Conservation (phyloP, 768 basidiomycete species). For the Artomyces pyxidatus region DNA sequence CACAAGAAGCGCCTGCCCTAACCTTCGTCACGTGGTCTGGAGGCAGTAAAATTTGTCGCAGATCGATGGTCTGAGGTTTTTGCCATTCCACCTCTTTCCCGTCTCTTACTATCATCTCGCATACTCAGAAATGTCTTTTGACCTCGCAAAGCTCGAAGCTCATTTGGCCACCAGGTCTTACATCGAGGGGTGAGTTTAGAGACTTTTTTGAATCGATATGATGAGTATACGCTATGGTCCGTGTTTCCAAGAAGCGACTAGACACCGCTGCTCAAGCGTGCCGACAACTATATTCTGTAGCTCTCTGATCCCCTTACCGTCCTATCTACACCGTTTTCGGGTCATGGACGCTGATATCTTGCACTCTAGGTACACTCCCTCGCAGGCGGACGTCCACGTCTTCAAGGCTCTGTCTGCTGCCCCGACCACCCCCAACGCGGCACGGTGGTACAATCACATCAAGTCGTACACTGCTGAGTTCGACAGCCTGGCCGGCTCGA, state of each 20-base stretch:
- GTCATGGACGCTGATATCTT: constrained; percentile 10
- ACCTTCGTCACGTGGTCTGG: background rate
- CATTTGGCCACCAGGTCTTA: constrained; percentile 87
- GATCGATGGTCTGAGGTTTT: background rate
- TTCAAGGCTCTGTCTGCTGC: constrained; percentile 71
- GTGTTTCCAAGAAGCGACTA: constrained; percentile 95
- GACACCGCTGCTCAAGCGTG: constrained; percentile 78
- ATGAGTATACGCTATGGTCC: constrained; percentile 88
- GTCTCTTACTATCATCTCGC: background rate
- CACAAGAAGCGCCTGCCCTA: constrained; percentile 5
- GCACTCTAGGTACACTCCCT: constrained; percentile 68
- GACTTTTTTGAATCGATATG: constrained; percentile 26
- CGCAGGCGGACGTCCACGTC: constrained; percentile 90
- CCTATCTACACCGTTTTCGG: too few species aligned
- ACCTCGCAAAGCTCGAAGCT: constrained; percentile 69
- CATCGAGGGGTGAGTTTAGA: constrained; percentile 73
- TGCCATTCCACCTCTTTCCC: background rate
- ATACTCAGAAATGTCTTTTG: constrained; percentile 44
- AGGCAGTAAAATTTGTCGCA: background rate
- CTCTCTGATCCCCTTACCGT: constrained; percentile 53
- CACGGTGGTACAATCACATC: constrained; percentile 95
- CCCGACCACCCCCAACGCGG: constrained; percentile 59
- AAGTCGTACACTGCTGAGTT: constrained; percentile 77
- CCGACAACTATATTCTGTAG: constrained; percentile 62
- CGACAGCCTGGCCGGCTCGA: constrained; percentile 74